A percentile compares a stretch with the other conserved stretches of the same genome.
Evolutionary conservation across 2,329 filamentous ascomycete genomes (phyloP).

Genomic region (Thyridium curvatum): DNA sequence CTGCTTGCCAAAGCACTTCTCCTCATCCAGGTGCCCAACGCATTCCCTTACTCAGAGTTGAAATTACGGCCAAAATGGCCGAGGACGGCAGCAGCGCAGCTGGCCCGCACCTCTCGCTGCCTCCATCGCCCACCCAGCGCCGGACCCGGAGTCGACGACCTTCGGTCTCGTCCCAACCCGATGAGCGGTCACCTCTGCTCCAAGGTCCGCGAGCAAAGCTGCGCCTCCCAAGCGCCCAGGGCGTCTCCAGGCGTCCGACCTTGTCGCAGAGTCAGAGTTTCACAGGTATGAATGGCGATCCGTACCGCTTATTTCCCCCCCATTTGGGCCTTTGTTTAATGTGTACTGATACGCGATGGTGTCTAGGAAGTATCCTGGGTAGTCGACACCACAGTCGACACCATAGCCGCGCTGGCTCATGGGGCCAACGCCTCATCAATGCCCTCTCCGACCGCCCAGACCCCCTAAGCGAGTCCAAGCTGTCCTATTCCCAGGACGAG

Average conservation of each 20-base stretch:
- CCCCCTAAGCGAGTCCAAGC: slow-evolving; percentile 57
- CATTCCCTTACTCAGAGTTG: too few species aligned
- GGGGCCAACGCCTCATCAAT: slow-evolving; percentile 54
- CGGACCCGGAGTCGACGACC: slow-evolving; percentile 16
- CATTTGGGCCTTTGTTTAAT: neutral
- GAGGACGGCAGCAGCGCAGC: too few species aligned
- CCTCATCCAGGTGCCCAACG: too few species aligned
- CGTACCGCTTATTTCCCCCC: too few species aligned
- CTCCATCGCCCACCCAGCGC: slow-evolving; percentile 19
- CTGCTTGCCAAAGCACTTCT: too few species aligned
- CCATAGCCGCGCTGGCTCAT: slow-evolving; percentile 53
- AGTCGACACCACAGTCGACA: too few species aligned
- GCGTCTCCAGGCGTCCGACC: slow-evolving; percentile 14
- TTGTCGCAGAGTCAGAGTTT: slow-evolving; percentile 22
- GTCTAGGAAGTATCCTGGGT: too few species aligned
- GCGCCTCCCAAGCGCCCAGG: slow-evolving; percentile 15
- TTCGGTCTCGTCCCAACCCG: slow-evolving; percentile 13
- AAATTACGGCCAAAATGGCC: too few species aligned
- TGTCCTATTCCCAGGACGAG: slow-evolving; percentile 65
- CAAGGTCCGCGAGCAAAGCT: slow-evolving; percentile 14
- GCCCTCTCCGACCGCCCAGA: slow-evolving; percentile 54
- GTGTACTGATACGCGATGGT: too few species aligned
- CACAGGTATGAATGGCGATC: slow-evolving; percentile 10
- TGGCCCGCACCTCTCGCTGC: slow-evolving; percentile 14
- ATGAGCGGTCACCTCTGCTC: slow-evolving; percentile 22